Percentiles rank a stretch among this genome's conserved stretches.
Evolutionary conservation across 164 flowering plant species (phyloP).

Genomic region (Sextonia rubra): DNA sequence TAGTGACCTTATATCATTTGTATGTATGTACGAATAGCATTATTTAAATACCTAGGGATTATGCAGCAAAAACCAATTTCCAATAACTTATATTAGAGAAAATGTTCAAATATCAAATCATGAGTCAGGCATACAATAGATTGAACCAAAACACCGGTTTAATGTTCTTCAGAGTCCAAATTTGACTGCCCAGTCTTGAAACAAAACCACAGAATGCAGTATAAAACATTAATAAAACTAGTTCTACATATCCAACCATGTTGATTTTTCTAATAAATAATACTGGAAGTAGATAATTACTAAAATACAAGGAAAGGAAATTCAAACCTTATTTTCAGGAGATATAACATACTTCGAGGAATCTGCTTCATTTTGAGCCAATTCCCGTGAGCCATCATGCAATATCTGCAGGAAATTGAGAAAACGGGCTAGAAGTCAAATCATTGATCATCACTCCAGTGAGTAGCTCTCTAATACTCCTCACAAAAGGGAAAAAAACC

Average conservation of each 20-base stretch:
- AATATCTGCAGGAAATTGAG: conserved; percentile 49
- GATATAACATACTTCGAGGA: conserved; percentile 65
- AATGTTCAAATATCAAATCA: too few species aligned
- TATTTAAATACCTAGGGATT: too few species aligned
- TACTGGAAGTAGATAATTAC: not conserved
- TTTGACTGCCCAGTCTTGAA: not conserved
- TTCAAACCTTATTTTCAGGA: conserved; percentile 68
- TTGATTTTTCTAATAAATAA: not conserved
- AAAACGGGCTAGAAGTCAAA: not conserved
- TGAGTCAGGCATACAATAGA: too few species aligned
- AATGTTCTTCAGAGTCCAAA: not conserved
- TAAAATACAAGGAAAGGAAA: conserved; percentile 7
- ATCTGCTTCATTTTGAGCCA: conserved; percentile 70
- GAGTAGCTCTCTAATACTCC: conserved; percentile 15
- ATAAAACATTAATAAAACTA: not conserved
- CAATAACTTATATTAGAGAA: too few species aligned
- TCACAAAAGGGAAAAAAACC: conserved; percentile 61
- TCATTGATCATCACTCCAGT: not conserved
- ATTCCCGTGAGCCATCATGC: conserved; percentile 81
- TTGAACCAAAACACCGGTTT: not conserved
- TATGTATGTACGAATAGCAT: too few species aligned
- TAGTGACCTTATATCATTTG: too few species aligned
- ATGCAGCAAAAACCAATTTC: too few species aligned
- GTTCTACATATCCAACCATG: not conserved
- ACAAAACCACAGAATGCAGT: not conserved